A percentile compares a stretch with the other conserved stretches of the same genome.
These are phyloP conservation scores for Lentinula sp. DNA, from an alignment of 768 basidiomycete species.

Conservation along the genomic window DNA sequence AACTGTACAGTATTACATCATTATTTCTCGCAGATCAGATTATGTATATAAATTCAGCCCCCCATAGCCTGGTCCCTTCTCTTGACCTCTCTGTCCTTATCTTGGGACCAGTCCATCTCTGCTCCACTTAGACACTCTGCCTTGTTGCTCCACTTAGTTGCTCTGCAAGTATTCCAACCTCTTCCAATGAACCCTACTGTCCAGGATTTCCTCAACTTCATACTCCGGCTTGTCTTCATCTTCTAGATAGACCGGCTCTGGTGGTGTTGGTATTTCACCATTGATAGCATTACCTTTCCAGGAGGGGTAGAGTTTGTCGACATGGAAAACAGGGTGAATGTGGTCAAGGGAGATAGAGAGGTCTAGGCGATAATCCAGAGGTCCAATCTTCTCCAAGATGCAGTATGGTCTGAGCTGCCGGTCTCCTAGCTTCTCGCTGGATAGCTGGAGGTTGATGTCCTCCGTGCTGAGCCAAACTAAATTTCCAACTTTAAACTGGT, in stretches of 20 bases:
- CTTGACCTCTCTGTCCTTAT: too few species aligned
- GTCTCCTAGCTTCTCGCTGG: background rate
- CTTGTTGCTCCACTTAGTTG: too few species aligned
- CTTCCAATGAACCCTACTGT: background rate
- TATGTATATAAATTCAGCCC: too few species aligned
- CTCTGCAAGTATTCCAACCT: background rate
- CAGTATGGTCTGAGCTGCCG: background rate
- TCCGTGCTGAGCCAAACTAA: too few species aligned
- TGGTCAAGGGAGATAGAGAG: background rate
- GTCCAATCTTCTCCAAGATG: background rate
- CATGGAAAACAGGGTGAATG: too few species aligned
- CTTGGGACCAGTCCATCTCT: too few species aligned
- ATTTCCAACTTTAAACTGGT: too few species aligned
- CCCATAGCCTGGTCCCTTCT: too few species aligned
- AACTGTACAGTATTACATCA: too few species aligned
- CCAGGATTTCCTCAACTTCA: background rate
- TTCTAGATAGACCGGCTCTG: background rate
- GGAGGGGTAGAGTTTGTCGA: background rate
- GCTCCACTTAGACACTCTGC: too few species aligned
- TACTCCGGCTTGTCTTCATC: background rate
- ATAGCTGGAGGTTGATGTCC: too few species aligned
- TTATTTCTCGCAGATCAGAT: too few species aligned
- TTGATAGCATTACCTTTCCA: background rate
- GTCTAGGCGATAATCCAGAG: background rate
- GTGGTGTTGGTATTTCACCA: background rate